Base-by-base conservation (phyloP, 2,329 filamentous ascomycete species). In the Cladophialophora immunda region DNA sequence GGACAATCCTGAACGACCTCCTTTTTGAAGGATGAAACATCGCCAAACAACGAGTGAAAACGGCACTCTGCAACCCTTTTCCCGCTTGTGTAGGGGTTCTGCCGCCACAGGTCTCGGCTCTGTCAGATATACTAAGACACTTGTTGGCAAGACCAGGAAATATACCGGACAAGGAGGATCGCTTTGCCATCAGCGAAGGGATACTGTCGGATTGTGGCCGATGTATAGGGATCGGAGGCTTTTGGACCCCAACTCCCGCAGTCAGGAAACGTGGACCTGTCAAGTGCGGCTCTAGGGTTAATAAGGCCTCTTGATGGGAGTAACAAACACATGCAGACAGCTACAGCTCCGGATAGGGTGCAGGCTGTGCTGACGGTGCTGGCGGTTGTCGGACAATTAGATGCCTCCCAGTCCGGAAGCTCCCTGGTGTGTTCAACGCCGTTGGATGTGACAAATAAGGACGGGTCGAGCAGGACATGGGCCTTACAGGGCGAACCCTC, bases 291-390 rank as follows among this genome's bases (percentile, higher is more conserved):
- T 41, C 38, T 41, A n/a, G 17, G 38, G n/a, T 4, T 41, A 41
- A 50, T 50, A 19, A 50, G 45, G 45, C 45, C 22, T 25, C 19
- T 50, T 11, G 4, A 22, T 55, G 25, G 52, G 30, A 32, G n/a
- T 27, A 55, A 25, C 45, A 50, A 50, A 50, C 45, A 50, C 1
- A 50, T 25, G 9, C 45, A 50, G 45, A 13, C n/a, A 50, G 19
- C 19, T 47, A n/a, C 41, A 19, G 13, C 3, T 25, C 45, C 45
- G 19, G 19, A 27, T 50, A 22, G 11, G 45, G 45, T 22, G 19
- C 19, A 50, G 19, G 45, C 19, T 53, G 58, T 61, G 58, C 58
- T 61, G 22, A 61, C 58, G 19, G 2, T 36, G n/a, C 30, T 36
- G 19, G 6, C n/a, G n/a, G 7, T 19, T 13, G 8, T 25, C 19